Evolutionary conservation across 2,329 filamentous ascomycete genomes (phyloP), one percentile per base, ranked within the genome.

Genomic region (Fusarium sambucinum): DNA sequence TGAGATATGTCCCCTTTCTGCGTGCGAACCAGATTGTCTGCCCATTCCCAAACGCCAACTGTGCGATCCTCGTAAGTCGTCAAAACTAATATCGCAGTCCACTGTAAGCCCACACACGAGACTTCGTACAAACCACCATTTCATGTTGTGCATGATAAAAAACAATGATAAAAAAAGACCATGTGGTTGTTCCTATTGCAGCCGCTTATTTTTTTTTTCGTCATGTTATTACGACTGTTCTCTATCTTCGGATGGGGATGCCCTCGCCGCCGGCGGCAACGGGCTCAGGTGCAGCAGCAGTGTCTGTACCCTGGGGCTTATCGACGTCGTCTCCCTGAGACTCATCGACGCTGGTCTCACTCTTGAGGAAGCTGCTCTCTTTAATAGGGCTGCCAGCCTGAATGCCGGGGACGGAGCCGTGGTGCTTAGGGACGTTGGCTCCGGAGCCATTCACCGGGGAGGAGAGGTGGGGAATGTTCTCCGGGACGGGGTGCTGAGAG

Each of bases 401-500:
- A 66, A 84, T 77, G 58, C 84, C 83, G 56, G 79, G 79, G 66
- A 80, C 80, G 73, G 78, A 83, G 69, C 76, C 81, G 62, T 78
- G 77, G 68, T 78, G 82, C 75, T 82, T 80, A 50, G 77, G 77
- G 53, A 74, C 65, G 63, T 58, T 73, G 51, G 69, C 30, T 47
- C 59, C 71, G 63, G 70, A 71, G 59, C 73, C 74, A 68, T 82
- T 75, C 80, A 86, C 80, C 63, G 91, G 90, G 58, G 91, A 91
- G 42, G 91, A 89, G 73, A 95, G 87, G 83, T 97, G 94, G 30
- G 94, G 94, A 80, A 97, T 97, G 80, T 96, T 96, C 82, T 97
- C 94, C 71, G 94, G 94, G 52, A 94, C 90, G 55, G 96, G 96
- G 80, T 99, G 96, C 82, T 97, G 91, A 76, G 93, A 94, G 76